Base-by-base conservation (phyloP, 345 rosid species). In the Eucalyptus rudis region DNA sequence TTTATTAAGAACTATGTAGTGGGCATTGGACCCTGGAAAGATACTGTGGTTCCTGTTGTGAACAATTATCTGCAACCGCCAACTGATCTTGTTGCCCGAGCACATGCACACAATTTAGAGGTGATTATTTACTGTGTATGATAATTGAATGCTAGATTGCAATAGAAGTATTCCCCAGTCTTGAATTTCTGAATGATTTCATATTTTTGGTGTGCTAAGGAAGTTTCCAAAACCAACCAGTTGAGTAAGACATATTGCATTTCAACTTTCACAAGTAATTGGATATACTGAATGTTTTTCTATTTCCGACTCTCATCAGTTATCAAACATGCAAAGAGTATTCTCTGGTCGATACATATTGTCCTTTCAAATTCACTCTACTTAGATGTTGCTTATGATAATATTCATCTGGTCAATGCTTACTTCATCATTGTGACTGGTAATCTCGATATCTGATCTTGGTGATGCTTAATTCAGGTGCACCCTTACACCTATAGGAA, bases 1-100 rank as follows among this genome's bases (percentile, higher is more conserved):
- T 96, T 91, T 92, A 94, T 98, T 49, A 95, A 94, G 90, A 94
- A 93, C 6, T 98, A 98, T 79, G 98, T 95, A 50, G 92, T 97
- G 52, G 99, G 99, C 27, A 97, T 98, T 62, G 99, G 99, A 89
- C 99, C 99, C 36, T 98, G 97, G 99, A 98, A 98, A 90, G 99
- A 98, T 89, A 97, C 99, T 5, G 86, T 97, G 58, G 98, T 97
- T 90, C 99, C 98, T 86, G 97, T 91, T 7, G 85, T 16, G 64
- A 89, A 94, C 85, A 94, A 96, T 89, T 93, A 95, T 91, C 88
- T 94, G 90, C 93, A 87, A 87, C 90, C 93, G 24, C 98, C 97
- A 13, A 95, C 99, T 10, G 99, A 98, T 94, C 96, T 98, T 89
- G 94, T 98, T 59, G 96, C 98, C 81, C 93, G 90, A 90, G 99